These are phyloP conservation scores for Geotrichum citri-aurantii DNA, from an alignment of 1,139 yeast genomes.

Conservation along the genomic window DNA sequence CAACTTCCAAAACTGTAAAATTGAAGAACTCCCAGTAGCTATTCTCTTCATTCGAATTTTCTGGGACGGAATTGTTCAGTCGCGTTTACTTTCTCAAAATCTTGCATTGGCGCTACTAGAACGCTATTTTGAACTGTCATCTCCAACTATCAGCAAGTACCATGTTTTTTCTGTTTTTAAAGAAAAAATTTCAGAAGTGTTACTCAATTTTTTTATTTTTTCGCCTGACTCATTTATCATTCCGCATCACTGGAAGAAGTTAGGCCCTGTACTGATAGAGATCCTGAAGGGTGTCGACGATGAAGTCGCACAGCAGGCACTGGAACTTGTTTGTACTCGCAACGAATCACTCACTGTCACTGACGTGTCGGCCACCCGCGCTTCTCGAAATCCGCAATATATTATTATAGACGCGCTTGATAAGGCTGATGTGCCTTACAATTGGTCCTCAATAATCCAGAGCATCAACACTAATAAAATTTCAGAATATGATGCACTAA, in stretches of 20 bases:
- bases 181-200: slow-evolving; percentile 18
- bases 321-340: slow-evolving; percentile 24
- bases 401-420: slow-evolving; percentile 25
- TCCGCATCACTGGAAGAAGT: slow-evolving; percentile 64
- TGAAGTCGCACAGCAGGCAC: slow-evolving; percentile 28
- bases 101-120: slow-evolving; percentile 30
- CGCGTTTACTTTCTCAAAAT: slow-evolving; percentile 39
- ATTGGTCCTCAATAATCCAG: slow-evolving; percentile 23
- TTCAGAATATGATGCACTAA: slow-evolving; percentile 23
- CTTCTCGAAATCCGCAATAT: slow-evolving; percentile 22
- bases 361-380: slow-evolving; percentile 24
- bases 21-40: slow-evolving; percentile 47
- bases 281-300: slow-evolving; percentile 28
- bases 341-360: slow-evolving; percentile 31
- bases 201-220: slow-evolving; percentile 42
- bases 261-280: slow-evolving; percentile 50
- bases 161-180: slow-evolving; percentile 6
- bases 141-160: slow-evolving; percentile 11
- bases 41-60: slow-evolving; percentile 58
- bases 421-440: slow-evolving; percentile 22
- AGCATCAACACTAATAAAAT: slow-evolving; percentile 22
- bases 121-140: slow-evolving; percentile 14
- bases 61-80: slow-evolving; percentile 59
- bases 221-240: slow-evolving; percentile 68
- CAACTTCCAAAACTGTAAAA: slow-evolving; percentile 47